These are phyloP conservation scores for Gnomoniopsis smithogilvyi DNA, from an alignment of 2,329 filamentous ascomycete genomes.

Conservation along the genomic window DNA sequence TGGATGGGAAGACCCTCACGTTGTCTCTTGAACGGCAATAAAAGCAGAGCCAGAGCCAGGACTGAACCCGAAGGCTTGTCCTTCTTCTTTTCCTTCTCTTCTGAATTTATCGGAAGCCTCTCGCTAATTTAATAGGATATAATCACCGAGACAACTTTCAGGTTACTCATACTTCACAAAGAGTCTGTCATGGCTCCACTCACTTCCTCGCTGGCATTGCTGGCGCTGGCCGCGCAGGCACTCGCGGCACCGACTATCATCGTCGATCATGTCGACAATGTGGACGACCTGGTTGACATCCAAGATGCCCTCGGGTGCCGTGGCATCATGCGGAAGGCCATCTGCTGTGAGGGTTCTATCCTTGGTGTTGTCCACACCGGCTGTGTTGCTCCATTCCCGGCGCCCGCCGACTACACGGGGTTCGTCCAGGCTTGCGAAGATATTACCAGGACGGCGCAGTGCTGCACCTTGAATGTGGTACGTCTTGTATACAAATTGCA, in stretches of 20 bases:
- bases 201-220: neutral
- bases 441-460: neutral
- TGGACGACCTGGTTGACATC: neutral
- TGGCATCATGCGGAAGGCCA: neutral
- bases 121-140: neutral
- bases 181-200: neutral
- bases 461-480: conserved; percentile 2
- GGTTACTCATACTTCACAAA: neutral
- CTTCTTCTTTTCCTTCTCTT: neutral
- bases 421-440: neutral
- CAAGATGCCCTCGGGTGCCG: neutral
- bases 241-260: neutral
- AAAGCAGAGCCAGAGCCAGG: neutral
- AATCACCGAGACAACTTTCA: neutral
- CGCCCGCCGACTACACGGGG: neutral
- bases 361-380: neutral
- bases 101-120: neutral
- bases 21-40: neutral
- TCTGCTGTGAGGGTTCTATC: neutral
- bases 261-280: neutral
- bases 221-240: neutral
- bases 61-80: neutral
- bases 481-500: neutral
- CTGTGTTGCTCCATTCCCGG: neutral
- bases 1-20: neutral